Evolutionary conservation across 2,329 filamentous ascomycete species (phyloP).

Genomic region (Capronia americana): DNA sequence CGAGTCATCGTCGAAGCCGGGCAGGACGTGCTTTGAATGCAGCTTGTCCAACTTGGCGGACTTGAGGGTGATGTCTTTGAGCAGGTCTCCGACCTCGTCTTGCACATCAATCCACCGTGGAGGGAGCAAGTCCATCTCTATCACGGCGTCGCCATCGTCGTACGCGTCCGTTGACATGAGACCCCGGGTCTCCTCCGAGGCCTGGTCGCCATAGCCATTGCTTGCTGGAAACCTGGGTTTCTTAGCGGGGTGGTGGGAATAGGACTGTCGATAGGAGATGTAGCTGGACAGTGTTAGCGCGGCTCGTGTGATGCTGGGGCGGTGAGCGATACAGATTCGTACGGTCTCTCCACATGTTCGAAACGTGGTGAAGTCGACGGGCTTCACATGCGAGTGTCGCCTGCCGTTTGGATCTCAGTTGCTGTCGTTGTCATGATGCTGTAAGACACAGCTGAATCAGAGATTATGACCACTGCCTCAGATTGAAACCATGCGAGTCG

Average conservation of each 20-base stretch:
- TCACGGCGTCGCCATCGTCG: slow-evolving; percentile 87
- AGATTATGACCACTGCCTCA: not conserved
- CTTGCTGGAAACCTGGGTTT: slow-evolving; percentile 72
- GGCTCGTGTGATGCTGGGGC: slow-evolving; percentile 22
- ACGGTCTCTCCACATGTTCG: slow-evolving; percentile 97
- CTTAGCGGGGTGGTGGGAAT: slow-evolving; percentile 90
- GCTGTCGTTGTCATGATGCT: slow-evolving; percentile 29
- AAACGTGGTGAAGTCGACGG: slow-evolving; percentile 47
- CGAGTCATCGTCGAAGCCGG: slow-evolving; percentile 94
- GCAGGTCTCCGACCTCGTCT: slow-evolving; percentile 85
- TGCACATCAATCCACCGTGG: slow-evolving; percentile 95
- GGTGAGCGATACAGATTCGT: slow-evolving; percentile 81
- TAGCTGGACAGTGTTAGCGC: slow-evolving; percentile 66
- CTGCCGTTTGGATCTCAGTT: slow-evolving; percentile 4
- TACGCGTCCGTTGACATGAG: slow-evolving; percentile 82
- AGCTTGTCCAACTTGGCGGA: slow-evolving; percentile 86
- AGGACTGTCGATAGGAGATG: slow-evolving; percentile 98
- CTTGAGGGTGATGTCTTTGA: slow-evolving; percentile 80
- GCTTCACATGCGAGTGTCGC: slow-evolving; percentile 26
- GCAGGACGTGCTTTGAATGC: slow-evolving; percentile 95
- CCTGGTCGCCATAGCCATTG: slow-evolving; percentile 68
- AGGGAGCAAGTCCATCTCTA: slow-evolving; percentile 96
- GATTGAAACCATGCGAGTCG: not conserved
- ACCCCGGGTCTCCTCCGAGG: slow-evolving; percentile 74
- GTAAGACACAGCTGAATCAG: not conserved